Conservation (phyloP, 768 basidiomycete species). For the Amanita molliuscula region DNA sequence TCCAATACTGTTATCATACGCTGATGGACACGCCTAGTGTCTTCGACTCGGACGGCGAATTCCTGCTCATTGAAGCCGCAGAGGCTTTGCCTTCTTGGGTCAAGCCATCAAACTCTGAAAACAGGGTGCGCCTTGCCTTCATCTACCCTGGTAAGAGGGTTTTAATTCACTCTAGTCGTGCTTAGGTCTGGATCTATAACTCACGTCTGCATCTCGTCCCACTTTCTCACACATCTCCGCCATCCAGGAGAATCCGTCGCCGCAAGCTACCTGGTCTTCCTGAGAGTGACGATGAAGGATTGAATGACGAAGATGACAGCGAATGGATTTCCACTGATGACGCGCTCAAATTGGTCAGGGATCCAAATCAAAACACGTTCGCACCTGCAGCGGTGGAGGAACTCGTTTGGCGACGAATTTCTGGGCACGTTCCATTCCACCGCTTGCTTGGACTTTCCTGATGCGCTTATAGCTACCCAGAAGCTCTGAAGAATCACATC, state of each 20-base stretch:
- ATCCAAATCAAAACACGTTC: slow-evolving; percentile 40
- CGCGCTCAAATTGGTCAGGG: slow-evolving; percentile 53
- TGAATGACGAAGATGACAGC: slow-evolving; percentile 24
- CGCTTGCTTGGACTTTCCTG: neutral
- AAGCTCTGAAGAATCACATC: slow-evolving; percentile 48
- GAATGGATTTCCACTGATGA: slow-evolving; percentile 49
- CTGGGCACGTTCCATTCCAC: slow-evolving; percentile 31
- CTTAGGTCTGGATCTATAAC: slow-evolving; percentile 85
- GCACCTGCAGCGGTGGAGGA: slow-evolving; percentile 55
- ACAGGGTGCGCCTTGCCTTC: slow-evolving; percentile 62
- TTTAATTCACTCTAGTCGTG: slow-evolving; percentile 16
- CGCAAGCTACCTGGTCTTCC: slow-evolving; percentile 29
- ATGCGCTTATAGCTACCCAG: slow-evolving; percentile 52
- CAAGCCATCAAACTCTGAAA: slow-evolving; percentile 81
- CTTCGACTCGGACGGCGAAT: slow-evolving; percentile 91
- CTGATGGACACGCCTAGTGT: slow-evolving; percentile 29
- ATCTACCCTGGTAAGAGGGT: slow-evolving; percentile 19
- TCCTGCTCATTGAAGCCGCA: slow-evolving; percentile 93
- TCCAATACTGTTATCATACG: slow-evolving; percentile 4
- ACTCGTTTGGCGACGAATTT: slow-evolving; percentile 60
- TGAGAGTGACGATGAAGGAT: slow-evolving; percentile 44
- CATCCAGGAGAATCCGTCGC: slow-evolving; percentile 42
- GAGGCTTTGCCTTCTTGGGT: slow-evolving; percentile 86
- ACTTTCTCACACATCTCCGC: slow-evolving; percentile 60
- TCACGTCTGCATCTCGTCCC: slow-evolving; percentile 84